Evolutionary conservation across 2,329 filamentous ascomycete genomes (phyloP), one percentile per base, ranked within the genome.

Genomic region (Scedosporium apiospermum): DNA sequence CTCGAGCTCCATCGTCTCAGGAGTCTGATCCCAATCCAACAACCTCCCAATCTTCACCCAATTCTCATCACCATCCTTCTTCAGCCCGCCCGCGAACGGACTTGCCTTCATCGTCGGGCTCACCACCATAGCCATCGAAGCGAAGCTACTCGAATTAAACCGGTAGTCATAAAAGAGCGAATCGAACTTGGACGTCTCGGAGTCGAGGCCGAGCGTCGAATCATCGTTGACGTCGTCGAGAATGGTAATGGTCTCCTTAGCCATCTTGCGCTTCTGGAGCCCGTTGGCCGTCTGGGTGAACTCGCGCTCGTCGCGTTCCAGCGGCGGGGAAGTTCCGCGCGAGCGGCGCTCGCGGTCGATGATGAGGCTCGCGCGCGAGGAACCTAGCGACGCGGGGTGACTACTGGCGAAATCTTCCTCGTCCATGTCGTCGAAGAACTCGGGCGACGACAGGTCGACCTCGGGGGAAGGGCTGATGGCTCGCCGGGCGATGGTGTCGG

Each of bases 281-380:
- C 88, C 91, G 67, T 91, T 90, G 16, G 95, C 95, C 1, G 93
- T 98, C 76, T 96, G 91, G 6, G 93, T 97, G 71, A 99, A 99
- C 75, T 98, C 95, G 71, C 89, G 90, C 79, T 98, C 93, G 69
- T 98, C 93, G 69, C 90, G 91, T 77, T 98, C 93, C 44, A 98
- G 81, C 16, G 92, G 91, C 60, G 93, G 93, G 66, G 91, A 95
- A 26, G 89, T 86, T n/a, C 88, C 89, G 64, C 90, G 86, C 64
- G 73, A 69, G 67, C 76, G 71, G 69, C 74, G 71, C 63, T 70
- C 71, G 63, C 68, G 71, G 21, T 61, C 60, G 49, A 61, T 27
- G 67, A 74, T 74, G 58, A 75, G 72, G 60, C 75, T 69, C 38
- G 74, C 76, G 53, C 78, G 75, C 6, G 87, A 83, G 6, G 85